Evolutionary conservation across 331 rosid species (phyloP), one percentile per base, ranked within the genome.

Genomic region (Prunus yedoensis): DNA sequence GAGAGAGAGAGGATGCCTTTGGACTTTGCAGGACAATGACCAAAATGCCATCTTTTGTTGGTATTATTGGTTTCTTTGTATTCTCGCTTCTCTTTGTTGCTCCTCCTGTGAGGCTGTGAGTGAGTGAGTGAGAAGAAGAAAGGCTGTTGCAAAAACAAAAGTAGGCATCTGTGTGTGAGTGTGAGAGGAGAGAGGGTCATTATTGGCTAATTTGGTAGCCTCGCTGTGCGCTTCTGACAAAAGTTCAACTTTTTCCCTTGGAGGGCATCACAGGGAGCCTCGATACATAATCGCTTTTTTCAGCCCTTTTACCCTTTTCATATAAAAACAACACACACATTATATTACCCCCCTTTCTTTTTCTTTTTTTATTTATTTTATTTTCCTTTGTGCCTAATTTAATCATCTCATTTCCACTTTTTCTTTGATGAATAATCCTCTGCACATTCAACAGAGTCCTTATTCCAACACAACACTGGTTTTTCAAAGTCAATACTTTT

Each of bases 191-290:
- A 23, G 45, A 17, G 64, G 72, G 41, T 66, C 52, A 81, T 77
- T 52, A 77, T 78, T 69, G 80, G 70, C 53, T 78, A 63, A 74
- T 57, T 77, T 71, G 51, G 69, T 49, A 78, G 74, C 2, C 10
- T 69, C 2, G 21, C 73, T 50, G 16, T 27, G 74, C 18, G 28
- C 25, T 27, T 41, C 28, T 68, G 35, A 21, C 64, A 52, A 43
- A 72, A 60, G 71, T 45, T 72, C 56, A 4, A 60, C 64, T 51
- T 50, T 49, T 65, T 8, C 10, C 12, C 76, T 67, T 28, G 73
- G 58, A 60, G 79, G 54, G 73, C 41, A 66, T 73, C 68, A 21
- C 78, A 73, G 74, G 66, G 32, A 60, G 76, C 64, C 62, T 53
- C 73, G 51, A 60, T 49, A 50, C 59, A 60, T 74, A 66, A 49